phyloP scores from a whole-genome alignment of 495 filamentous ascomycete species.

The Penicillium cataractarum region DNA sequence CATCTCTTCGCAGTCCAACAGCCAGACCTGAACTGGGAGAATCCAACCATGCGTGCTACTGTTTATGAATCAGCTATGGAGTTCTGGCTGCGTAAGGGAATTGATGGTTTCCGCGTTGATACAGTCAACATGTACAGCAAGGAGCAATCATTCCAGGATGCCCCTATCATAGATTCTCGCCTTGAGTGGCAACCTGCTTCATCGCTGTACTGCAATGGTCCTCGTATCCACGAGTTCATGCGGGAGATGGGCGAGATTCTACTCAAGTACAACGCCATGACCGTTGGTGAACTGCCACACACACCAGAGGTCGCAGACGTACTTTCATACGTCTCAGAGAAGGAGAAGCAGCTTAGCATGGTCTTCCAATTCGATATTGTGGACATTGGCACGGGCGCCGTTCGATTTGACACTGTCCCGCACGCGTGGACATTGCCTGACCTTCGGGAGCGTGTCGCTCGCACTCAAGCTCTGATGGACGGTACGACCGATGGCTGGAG shows the following conservation, averaged over 20 bases:
- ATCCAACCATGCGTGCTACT: conserved; percentile 48
- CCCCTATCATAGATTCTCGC: conserved; percentile 39
- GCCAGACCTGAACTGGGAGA: conserved; percentile 62
- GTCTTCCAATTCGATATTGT: conserved; percentile 59
- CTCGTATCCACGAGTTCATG: conserved; percentile 59
- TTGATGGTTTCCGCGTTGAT: conserved; percentile 60
- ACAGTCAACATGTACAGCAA: conserved; percentile 61
- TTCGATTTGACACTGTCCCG: conserved; percentile 41
- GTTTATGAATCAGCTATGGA: conserved; percentile 52
- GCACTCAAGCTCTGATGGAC: conserved; percentile 50
- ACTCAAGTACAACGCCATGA: conserved; percentile 50
- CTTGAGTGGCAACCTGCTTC: conserved; percentile 48
- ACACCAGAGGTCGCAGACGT: conserved; percentile 48
- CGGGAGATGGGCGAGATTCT: conserved; percentile 50
- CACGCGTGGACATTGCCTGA: conserved; percentile 47
- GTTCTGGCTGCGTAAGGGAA: conserved; percentile 58
- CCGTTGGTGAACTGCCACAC: conserved; percentile 56
- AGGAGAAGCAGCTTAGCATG: conserved; percentile 53
- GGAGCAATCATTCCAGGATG: conserved; percentile 46
- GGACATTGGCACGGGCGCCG: conserved; percentile 47
- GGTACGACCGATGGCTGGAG: conserved; percentile 55
- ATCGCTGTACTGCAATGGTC: conserved; percentile 58
- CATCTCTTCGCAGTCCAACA: conserved; percentile 55
- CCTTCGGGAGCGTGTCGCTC: conserved; percentile 38
- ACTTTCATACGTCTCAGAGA: conserved; percentile 48